Base-by-base conservation (phyloP, 768 basidiomycete species). In the Piloderma croceum region DNA sequence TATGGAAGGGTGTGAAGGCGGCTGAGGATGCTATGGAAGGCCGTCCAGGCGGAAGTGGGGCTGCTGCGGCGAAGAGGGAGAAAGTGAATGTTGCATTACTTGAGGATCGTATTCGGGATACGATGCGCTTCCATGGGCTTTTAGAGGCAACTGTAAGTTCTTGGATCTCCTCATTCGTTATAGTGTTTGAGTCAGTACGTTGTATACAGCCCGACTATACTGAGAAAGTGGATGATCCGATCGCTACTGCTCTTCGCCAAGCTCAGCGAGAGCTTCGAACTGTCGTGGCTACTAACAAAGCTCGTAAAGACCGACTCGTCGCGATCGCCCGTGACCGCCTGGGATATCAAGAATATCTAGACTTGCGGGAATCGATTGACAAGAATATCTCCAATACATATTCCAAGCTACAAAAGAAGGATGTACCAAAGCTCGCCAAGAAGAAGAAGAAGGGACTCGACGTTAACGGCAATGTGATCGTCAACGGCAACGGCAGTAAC, bases 291-390 rank as follows among this genome's bases (percentile, higher is more conserved):
- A 73, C 79, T 43, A 99, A 99, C 69, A 90, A 92, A 52, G 76
- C 78, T 3, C 82, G 94, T 10, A 85, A 85, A 57, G 62, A 64
- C 22, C 80, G 86, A 3, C 74, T 98, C 2, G 73, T 73, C 11
- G 67, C 70, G 11, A 75, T 92, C 45, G 91, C 92, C 21, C 79
- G 83, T 44, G 89, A 92, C 53, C 78, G 92, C 17, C 73, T 98
- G 13, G 91, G 83, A 5, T 89, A 90, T 56, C 88, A 90, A 53
- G 94, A 98, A 54, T 98, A 94, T 64, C 62, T 89, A 42, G 85
- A 89, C 22, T 60, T 78, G 6, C 79, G 92, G 13, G 91, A 94
- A 46, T 72, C 83, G 4, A 75, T 98, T 36, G 93, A 98, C 69
- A 84, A 79, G 67, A 81, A 82, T 50, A 89, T 97, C 57, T 68